Percentiles rank a stretch among this genome's conserved stretches.
phyloP scores from a whole-genome alignment of 768 basidiomycete species.

The Lyophyllum shimeji region DNA sequence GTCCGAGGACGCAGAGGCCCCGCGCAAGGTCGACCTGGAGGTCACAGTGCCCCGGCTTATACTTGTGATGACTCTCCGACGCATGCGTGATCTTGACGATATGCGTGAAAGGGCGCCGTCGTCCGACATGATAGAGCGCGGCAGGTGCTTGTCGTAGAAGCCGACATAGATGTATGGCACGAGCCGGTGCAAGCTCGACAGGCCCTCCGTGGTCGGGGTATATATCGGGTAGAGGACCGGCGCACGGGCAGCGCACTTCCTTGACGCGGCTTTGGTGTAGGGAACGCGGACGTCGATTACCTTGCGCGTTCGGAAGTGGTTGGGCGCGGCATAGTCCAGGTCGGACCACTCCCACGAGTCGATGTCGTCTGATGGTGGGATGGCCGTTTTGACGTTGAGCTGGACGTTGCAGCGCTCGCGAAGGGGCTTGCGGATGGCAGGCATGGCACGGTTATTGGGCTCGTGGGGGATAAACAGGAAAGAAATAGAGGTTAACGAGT shows the following conservation, averaged over 20 bases:
- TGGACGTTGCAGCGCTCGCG: conserved; percentile 25
- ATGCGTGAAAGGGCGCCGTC: conserved; percentile 24
- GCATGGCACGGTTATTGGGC: conserved; percentile 12
- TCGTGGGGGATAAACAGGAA: background rate
- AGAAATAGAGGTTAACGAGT: background rate
- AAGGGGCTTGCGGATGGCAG: conserved; percentile 20
- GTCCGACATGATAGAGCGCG: conserved; percentile 12
- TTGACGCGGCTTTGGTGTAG: background rate
- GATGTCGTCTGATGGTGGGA: conserved; percentile 7
- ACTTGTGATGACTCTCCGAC: background rate
- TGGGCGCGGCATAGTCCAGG: background rate
- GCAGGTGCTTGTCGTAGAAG: conserved; percentile 15
- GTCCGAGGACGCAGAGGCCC: conserved; percentile 16
- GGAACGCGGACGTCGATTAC: conserved; percentile 7
- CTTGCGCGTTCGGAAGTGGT: conserved; percentile 8
- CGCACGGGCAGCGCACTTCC: background rate
- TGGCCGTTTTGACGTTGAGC: conserved; percentile 19
- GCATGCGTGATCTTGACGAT: conserved; percentile 21
- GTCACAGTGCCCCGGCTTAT: conserved; percentile 5
- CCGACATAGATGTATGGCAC: conserved; percentile 22
- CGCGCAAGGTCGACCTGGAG: conserved; percentile 14
- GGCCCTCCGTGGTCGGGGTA: conserved; percentile 6
- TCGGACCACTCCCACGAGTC: background rate
- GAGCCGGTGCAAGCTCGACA: conserved; percentile 20
- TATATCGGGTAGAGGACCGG: conserved; percentile 15